Conservation (phyloP, 1,284 basidiomycete genomes). For the Pholiota adiposa region DNA sequence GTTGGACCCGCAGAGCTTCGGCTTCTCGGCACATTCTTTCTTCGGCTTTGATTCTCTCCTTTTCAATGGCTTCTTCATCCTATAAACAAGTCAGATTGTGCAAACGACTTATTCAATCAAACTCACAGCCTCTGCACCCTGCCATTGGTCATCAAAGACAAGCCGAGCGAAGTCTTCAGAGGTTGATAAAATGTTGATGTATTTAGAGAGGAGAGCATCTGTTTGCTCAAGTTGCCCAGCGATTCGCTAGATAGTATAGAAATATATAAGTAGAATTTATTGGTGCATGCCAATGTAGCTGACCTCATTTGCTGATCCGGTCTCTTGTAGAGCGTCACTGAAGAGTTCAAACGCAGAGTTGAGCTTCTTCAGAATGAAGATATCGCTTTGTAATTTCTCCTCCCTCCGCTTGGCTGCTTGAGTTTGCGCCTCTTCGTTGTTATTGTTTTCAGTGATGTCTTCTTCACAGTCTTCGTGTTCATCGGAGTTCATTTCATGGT, state of each 20-base stretch:
- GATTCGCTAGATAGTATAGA: conserved; percentile 50
- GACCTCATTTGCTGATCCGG: conserved; percentile 70
- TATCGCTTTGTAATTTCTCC: conserved; percentile 73
- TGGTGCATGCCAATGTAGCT: no score
- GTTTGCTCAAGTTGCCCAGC: conserved; percentile 69
- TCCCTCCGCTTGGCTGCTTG: conserved; percentile 55
- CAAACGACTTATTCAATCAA: background rate
- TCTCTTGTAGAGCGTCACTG: conserved; percentile 64
- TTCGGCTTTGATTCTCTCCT: conserved; percentile 49
- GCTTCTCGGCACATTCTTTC: conserved; percentile 53
- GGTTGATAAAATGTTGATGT: conserved; percentile 67
- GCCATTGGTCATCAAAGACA: conserved; percentile 76
- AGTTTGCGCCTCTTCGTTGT: conserved; percentile 1
- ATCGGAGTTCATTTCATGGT: conserved; percentile 2
- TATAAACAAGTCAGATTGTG: conserved; percentile 30
- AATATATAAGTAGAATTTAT: background rate
- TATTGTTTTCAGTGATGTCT: conserved; percentile 3
- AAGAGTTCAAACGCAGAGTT: conserved; percentile 70
- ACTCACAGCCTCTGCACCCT: conserved; percentile 69
- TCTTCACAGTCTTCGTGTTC: background rate
- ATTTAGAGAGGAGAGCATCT: conserved; percentile 72
- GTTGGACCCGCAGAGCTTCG: conserved; percentile 46
- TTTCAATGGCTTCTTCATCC: conserved; percentile 62
- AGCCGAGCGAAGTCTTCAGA: conserved; percentile 68
- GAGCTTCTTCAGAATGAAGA: conserved; percentile 71